Evolutionary conservation across 768 basidiomycete species (phyloP).

Genomic region (Naganishia onofrii): DNA sequence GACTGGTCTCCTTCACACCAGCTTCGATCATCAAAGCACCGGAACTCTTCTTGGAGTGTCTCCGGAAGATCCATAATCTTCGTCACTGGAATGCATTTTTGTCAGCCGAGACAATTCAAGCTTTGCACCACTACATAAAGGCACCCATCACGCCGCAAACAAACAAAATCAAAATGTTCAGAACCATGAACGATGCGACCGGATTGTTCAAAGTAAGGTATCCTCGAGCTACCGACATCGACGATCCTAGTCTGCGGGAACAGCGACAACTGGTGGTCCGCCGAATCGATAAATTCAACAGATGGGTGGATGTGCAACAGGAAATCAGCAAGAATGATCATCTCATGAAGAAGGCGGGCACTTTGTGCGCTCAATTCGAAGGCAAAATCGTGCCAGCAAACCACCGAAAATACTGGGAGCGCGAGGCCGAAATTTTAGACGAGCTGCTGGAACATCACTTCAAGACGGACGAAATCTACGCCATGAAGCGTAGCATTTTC

Average conservation of each 20-base stretch:
- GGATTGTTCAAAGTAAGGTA: conserved; percentile 9
- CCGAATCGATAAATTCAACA: neutral
- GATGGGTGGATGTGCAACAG: conserved; percentile 21
- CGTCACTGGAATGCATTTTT: conserved; percentile 6
- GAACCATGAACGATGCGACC: conserved; percentile 16
- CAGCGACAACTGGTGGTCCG: conserved; percentile 1
- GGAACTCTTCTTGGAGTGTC: conserved; percentile 7
- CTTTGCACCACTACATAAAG: neutral
- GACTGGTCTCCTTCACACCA: neutral
- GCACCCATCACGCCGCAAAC: neutral
- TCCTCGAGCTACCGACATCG: conserved; percentile 4
- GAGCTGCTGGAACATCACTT: neutral
- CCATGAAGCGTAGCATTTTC: conserved; percentile 16
- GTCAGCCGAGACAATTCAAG: neutral
- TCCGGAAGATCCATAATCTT: neutral
- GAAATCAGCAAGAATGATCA: conserved; percentile 5
- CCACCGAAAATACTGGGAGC: conserved; percentile 17
- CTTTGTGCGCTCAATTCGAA: neutral
- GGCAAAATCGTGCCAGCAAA: neutral
- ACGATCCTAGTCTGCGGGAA: neutral
- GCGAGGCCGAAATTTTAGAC: neutral
- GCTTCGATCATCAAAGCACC: conserved; percentile 7
- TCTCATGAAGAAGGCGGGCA: conserved; percentile 1
- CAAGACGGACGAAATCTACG: conserved; percentile 21
- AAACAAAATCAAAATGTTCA: conserved; percentile 7